These are phyloP conservation scores for Aureobasidium sp. DNA, from an alignment of 2,329 filamentous ascomycete genomes.

Conservation along the genomic window DNA sequence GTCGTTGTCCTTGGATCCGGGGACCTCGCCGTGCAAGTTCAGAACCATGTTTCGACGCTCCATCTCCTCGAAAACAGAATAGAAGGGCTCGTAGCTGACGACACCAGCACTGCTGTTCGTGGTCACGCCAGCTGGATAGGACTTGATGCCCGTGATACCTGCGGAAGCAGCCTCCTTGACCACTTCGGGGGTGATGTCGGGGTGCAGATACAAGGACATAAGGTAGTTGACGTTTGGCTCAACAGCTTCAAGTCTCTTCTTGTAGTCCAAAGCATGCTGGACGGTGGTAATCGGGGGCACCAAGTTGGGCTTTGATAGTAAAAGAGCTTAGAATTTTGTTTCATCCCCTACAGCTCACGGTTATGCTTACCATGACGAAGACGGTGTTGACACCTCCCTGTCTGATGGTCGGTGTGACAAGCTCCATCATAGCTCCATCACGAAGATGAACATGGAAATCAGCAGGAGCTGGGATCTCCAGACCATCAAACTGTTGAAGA, in stretches of 20 bases:
- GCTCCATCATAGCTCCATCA: constrained; percentile 46
- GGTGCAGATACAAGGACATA: constrained; percentile 47
- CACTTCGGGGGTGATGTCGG: constrained; percentile 41
- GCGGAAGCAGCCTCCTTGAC: constrained; percentile 67
- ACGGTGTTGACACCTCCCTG: constrained; percentile 47
- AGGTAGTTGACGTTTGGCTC: constrained; percentile 45
- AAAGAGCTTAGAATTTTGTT: not conserved
- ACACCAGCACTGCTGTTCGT: constrained; percentile 62
- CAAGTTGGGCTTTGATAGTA: constrained; percentile 39
- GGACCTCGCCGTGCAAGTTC: constrained; percentile 90
- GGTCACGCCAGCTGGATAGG: constrained; percentile 54
- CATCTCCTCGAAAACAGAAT: constrained; percentile 83
- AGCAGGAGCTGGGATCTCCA: constrained; percentile 43
- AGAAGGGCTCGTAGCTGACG: constrained; percentile 61
- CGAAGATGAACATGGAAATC: constrained; percentile 48
- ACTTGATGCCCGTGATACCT: constrained; percentile 67
- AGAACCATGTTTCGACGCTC: constrained; percentile 73
- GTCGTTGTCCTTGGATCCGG: constrained; percentile 40
- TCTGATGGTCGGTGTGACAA: constrained; percentile 45
- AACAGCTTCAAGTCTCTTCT: constrained; percentile 36
- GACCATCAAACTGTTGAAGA: constrained; percentile 36
- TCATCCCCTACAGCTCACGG: not conserved
- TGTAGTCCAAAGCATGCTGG: constrained; percentile 41
- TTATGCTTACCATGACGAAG: constrained; percentile 44
- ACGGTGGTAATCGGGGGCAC: constrained; percentile 46